Base-by-base conservation (phyloP, 805 yeast genomes). In the Candida sakaeoensis region DNA sequence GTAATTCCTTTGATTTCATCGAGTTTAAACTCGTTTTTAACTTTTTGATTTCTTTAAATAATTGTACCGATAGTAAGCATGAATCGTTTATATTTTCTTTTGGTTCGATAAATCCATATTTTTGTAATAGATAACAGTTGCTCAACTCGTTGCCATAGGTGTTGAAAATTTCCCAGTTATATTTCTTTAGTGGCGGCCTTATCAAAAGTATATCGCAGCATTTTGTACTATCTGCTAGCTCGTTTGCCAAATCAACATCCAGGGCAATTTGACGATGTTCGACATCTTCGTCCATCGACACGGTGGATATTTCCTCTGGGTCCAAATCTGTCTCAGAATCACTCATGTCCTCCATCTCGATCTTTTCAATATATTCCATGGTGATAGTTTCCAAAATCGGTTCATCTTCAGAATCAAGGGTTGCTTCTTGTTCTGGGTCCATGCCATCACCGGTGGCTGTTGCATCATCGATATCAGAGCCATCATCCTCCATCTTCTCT, bases 81-180 rank as follows among this genome's bases (percentile, higher is more conserved):
- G 71, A 54, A 48, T 84, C 88, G 50, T 75, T 70, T 24, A 55
- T 52, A 39, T 67, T 65, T 5, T 40, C 42, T 1, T 66, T 63
- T 10, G 4, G 10, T 47, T 80, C 77, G 8, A 81, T 75, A 55
- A 90, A 89, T 1, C 96, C 96, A 55, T 89, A 90, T 41, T 85
- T 72, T 10, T 89, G 77, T 10, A 89, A 57, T 29, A 90, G 61
- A 26, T 76, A 72, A 0, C 84, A 68, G 49, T 85, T 87, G 12
- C 81, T 61, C 28, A 82, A 66, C 19, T 80, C 82, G 42, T 66
- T 61, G 0, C 96, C 97, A 51, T 89, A 90, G 0, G 93, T 80
- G 60, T 87, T 89, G 66, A 80, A 85, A 10, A 91, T 53, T 53
- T 91, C 96, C 42, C 48, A 53, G 3, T 50, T 45, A 9, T 66